phyloP scores from a whole-genome alignment of 2,329 filamentous ascomycete genomes.

The Phaeosphaeria sp. region DNA sequence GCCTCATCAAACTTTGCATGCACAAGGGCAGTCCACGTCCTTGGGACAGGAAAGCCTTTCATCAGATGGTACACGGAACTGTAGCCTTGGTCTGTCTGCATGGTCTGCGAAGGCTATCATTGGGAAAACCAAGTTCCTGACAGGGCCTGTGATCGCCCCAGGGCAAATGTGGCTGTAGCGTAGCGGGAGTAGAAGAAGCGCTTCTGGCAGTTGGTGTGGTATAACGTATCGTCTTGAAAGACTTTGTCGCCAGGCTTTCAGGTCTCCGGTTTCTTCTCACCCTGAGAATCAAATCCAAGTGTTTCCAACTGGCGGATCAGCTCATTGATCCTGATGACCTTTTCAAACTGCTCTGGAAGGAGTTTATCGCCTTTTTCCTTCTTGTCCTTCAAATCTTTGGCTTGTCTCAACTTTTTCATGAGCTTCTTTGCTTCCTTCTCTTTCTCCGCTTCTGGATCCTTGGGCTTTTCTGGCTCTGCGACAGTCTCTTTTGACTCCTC shows the following conservation, averaged over 20 bases:
- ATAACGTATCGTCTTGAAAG: background rate
- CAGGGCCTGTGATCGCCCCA: too few relatives aligned
- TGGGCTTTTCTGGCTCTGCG: slow-evolving; percentile 31
- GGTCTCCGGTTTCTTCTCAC: slow-evolving; percentile 62
- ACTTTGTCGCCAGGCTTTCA: slow-evolving; percentile 15
- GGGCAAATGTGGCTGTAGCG: background rate
- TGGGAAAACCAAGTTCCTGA: too few relatives aligned
- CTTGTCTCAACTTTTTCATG: slow-evolving; percentile 94
- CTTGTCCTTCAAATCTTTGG: slow-evolving; percentile 86
- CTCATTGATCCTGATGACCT: slow-evolving; percentile 97
- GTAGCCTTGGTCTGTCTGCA: background rate
- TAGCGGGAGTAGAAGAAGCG: background rate
- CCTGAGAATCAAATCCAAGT: slow-evolving; percentile 82
- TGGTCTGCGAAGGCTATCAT: background rate
- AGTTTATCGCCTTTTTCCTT: slow-evolving; percentile 85
- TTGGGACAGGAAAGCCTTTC: background rate
- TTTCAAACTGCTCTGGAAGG: slow-evolving; percentile 93
- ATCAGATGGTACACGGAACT: background rate
- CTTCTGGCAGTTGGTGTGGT: background rate
- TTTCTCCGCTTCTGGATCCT: slow-evolving; percentile 75
- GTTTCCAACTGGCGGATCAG: slow-evolving; percentile 85
- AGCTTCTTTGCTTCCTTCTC: slow-evolving; percentile 93
- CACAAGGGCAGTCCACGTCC: background rate
- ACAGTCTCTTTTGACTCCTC: slow-evolving; percentile 17
- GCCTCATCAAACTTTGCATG: background rate